phyloP scores from a whole-genome alignment of 352 stramenopile genomes.

The Phytophthora ohioensis region DNA sequence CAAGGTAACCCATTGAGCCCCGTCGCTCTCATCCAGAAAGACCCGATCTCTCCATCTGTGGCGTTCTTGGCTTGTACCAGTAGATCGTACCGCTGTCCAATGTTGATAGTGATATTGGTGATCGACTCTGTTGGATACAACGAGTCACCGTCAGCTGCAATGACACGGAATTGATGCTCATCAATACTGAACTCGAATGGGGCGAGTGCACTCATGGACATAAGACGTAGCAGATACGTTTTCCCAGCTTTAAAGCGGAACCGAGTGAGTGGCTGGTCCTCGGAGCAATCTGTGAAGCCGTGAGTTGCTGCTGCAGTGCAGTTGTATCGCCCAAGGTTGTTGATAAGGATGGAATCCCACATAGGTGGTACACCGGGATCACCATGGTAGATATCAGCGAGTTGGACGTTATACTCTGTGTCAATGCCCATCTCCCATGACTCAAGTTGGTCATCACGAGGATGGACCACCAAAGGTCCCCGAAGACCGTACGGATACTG shows the following conservation, averaged over 20 bases:
- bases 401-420: constrained; percentile 35
- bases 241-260: constrained; percentile 32
- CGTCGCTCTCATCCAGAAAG: constrained; percentile 39
- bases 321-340: constrained; percentile 40
- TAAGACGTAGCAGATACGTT: constrained; percentile 39
- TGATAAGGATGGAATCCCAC: constrained; percentile 43
- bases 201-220: constrained; percentile 32
- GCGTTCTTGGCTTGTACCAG: constrained; percentile 32
- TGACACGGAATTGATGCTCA: constrained; percentile 35
- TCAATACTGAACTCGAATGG: constrained; percentile 47
- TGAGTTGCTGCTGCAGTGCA: constrained; percentile 20
- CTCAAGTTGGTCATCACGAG: constrained; percentile 9
- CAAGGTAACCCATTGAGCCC: constrained; percentile 29
- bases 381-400: constrained; percentile 42
- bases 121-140: constrained; percentile 26
- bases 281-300: constrained; percentile 17
- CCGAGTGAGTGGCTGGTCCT: constrained; percentile 19
- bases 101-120: constrained; percentile 34
- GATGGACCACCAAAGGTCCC: constrained; percentile 39
- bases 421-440: constrained; percentile 32
- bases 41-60: constrained; percentile 5
- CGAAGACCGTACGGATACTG: constrained; percentile 44
- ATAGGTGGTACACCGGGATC: constrained; percentile 8
- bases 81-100: constrained; percentile 39
- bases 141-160: constrained; percentile 32